phyloP scores from a whole-genome alignment of 495 filamentous ascomycete species.

The Penicillium diatomitis region DNA sequence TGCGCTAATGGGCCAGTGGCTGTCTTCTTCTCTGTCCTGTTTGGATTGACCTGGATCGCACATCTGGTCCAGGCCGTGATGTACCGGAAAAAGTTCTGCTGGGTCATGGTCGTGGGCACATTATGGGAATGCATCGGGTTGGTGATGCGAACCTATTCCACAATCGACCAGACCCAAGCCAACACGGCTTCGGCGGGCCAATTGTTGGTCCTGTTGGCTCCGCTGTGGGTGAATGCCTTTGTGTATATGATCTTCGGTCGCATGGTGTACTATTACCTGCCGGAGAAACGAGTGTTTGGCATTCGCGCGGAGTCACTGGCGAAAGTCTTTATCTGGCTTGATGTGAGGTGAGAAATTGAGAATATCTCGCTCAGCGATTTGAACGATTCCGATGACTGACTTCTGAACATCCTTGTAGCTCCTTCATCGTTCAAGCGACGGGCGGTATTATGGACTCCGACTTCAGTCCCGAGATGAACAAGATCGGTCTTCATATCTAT shows the following conservation, averaged over 20 bases:
- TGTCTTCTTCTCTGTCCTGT: conserved; percentile 18
- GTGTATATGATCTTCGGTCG: conserved; percentile 54
- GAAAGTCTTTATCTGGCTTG: conserved; percentile 48
- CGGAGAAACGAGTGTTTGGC: conserved; percentile 34
- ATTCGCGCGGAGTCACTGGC: conserved; percentile 42
- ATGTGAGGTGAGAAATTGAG: conserved; percentile 28
- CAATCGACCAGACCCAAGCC: conserved; percentile 3
- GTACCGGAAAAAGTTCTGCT: conserved; percentile 28
- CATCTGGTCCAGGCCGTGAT: conserved; percentile 16
- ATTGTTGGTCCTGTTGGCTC: conserved; percentile 19
- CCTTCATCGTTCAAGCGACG: conserved; percentile 46
- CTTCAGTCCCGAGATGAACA: conserved; percentile 8
- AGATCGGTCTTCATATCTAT: conserved; percentile 44
- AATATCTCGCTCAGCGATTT: too few species aligned
- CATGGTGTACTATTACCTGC: conserved; percentile 46
- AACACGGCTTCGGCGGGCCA: conserved; percentile 6
- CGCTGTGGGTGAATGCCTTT: conserved; percentile 49
- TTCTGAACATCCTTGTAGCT: conserved; percentile 8
- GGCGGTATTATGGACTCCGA: conserved; percentile 28
- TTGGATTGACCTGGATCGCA: conserved; percentile 12
- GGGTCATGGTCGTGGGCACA: conserved; percentile 39
- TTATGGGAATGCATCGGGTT: conserved; percentile 14
- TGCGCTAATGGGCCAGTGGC: conserved; percentile 12
- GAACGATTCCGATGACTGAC: too few species aligned
- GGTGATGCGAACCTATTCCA: conserved; percentile 5